These are phyloP conservation scores for Phytophthora palmivora DNA, from an alignment of 352 stramenopile genomes.

Conservation along the genomic window DNA sequence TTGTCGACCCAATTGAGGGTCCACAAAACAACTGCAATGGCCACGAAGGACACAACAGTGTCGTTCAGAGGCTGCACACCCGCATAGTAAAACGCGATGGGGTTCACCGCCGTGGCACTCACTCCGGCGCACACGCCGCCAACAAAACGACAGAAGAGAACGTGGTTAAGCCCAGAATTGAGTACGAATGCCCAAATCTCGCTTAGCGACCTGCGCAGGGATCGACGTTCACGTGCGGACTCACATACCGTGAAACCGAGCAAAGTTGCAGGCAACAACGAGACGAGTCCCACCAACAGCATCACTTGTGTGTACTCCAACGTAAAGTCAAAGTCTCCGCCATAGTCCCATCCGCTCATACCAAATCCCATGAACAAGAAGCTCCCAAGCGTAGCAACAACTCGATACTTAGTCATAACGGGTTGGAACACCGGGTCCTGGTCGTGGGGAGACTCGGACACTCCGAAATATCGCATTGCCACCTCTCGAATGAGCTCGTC, in stretches of 20 bases:
- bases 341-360: slow-evolving; percentile 71
- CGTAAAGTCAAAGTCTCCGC: slow-evolving; percentile 64
- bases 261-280: slow-evolving; percentile 40
- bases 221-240: slow-evolving; percentile 14
- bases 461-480: slow-evolving; percentile 14
- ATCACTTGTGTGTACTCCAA: slow-evolving; percentile 62
- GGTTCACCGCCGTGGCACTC: slow-evolving; percentile 49
- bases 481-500: slow-evolving; percentile 66
- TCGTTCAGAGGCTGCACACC: slow-evolving; percentile 62
- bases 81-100: slow-evolving; percentile 58
- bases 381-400: slow-evolving; percentile 42
- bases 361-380: slow-evolving; percentile 66
- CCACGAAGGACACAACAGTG: slow-evolving; percentile 59
- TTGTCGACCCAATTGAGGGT: slow-evolving; percentile 41
- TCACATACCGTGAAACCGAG: slow-evolving; percentile 38
- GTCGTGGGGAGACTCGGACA: slow-evolving; percentile 18
- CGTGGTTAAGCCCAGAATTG: slow-evolving; percentile 44
- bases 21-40: slow-evolving; percentile 37
- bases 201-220: slow-evolving; percentile 30
- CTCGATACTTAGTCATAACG: slow-evolving; percentile 48
- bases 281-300: slow-evolving; percentile 42
- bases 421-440: slow-evolving; percentile 36
- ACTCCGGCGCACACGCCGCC: slow-evolving; percentile 45
- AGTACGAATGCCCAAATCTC: slow-evolving; percentile 50
- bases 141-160: slow-evolving; percentile 55